These are phyloP conservation scores for Coemansia sp. DNA, from an alignment of 192 early-diverging fungal genomes.

Conservation along the genomic window DNA sequence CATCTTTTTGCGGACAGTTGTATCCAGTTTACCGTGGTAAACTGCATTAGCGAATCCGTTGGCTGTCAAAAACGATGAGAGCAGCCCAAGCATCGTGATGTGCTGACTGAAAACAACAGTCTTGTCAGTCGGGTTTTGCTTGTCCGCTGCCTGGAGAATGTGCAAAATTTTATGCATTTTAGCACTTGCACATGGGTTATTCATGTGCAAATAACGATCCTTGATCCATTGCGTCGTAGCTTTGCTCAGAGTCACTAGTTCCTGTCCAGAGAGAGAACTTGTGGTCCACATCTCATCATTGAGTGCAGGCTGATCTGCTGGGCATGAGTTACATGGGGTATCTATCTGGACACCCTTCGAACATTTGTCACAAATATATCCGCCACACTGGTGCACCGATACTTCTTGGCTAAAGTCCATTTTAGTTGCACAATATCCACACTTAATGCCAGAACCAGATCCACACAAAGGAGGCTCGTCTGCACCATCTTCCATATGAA, in stretches of 20 bases:
- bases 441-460: not conserved
- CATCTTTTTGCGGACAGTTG: slow-evolving; percentile 36
- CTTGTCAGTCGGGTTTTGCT: not conserved
- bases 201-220: not conserved
- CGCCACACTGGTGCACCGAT: not conserved
- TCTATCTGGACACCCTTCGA: not conserved
- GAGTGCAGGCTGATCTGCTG: not conserved
- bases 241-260: no score
- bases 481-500: not conserved
- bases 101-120: not conserved
- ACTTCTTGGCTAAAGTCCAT: not conserved
- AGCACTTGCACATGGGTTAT: not conserved
- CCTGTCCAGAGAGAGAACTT: not conserved
- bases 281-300: not conserved
- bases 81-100: not conserved
- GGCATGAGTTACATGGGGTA: not conserved
- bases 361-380: not conserved
- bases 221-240: not conserved
- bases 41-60: slow-evolving; percentile 7
- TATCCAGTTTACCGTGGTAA: slow-evolving; percentile 55
- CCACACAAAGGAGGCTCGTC: not conserved
- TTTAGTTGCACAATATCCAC: not conserved
- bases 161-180: slow-evolving; percentile 1
- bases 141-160: not conserved
- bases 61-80: not conserved